These are phyloP conservation scores for Arabidopsis thaliana DNA, from an alignment of 345 rosid species.

Conservation along the genomic window TAIR10.1 NC_003075.7:2646501-2647000, in stretches of 20 bases:
- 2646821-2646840: no score
- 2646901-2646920: not conserved
- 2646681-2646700: not conserved
- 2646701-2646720: not conserved
- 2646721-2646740: not conserved
- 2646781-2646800: not conserved
- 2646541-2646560: not conserved
- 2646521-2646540: not conserved
- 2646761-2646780: not conserved
- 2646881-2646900: not conserved
- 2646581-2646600: not conserved
- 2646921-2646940: accelerated
- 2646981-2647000: not conserved
- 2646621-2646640: not conserved
- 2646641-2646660: not conserved
- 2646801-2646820: no score
- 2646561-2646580: not conserved
- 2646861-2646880: not conserved
- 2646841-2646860: not conserved
- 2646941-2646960: not conserved
- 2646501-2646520: not conserved
- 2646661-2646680: not conserved
- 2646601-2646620: not conserved
- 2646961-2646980: not conserved
- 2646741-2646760: not conserved